Evolutionary conservation across 352 stramenopile species (phyloP), one percentile per base, ranked within the genome.

Genomic region (Globisporangium sylvaticum): DNA sequence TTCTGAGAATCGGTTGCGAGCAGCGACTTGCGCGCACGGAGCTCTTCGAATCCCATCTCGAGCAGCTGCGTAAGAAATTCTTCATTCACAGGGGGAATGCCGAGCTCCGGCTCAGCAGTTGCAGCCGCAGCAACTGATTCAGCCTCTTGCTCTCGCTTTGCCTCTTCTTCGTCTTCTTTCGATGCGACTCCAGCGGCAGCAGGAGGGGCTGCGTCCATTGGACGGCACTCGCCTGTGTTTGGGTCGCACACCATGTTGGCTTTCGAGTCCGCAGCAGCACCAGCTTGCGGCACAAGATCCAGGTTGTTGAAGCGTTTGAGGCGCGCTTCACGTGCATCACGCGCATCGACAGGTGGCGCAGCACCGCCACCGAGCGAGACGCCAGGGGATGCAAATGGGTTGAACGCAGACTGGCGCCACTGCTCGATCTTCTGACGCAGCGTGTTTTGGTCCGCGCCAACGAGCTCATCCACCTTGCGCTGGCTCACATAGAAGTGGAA

Each of bases 401-500:
- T 95, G 68, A 92, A 92, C 7, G 84, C 87, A 58, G 87, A 92
- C 62, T 93, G 85, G 12, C 84, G 83, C 84, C 84, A 94, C 69
- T 93, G 84, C 69, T 95, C 87, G 62, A 97, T 95, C 80, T 96
- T 96, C 57, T 84, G 72, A 3, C 86, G 84, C 39, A 97, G 70
- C 61, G 81, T 70, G 58, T 94, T 92, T 48, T 87, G 84, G 65
- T 97, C 89, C 1, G 91, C 89, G 25, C 91, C 91, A 18, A 91
- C 82, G 6, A 96, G 75, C 63, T 97, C 89, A 57, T 97, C 91
- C 44, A 97, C 83, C 76, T 96, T 95, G 66, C 73, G 74, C 64
- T 94, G 79, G 66, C 74, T 95, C 64, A 97, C 74, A 71, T 97
- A 97, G 66, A 97, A 95, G 69, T 95, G 88, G 73, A 97, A 97